Evolutionary conservation across 1,139 yeast species (phyloP), one percentile per base, ranked within the genome.

Genomic region (Casaregolazyma lundiana): DNA sequence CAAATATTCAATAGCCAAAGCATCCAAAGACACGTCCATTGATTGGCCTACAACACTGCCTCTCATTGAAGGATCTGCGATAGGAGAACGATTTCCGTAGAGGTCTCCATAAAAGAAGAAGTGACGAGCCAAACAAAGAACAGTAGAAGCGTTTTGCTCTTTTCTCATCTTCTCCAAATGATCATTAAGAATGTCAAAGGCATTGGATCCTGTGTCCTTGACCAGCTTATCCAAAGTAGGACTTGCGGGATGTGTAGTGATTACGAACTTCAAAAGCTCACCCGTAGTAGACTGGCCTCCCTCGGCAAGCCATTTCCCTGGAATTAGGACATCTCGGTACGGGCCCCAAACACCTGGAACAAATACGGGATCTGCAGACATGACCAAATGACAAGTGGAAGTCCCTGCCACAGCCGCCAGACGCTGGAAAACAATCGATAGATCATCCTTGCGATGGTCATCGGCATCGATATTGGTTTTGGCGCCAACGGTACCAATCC

Each of bases 261-360:
- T 69, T n/a, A 90, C 94, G 66, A 88, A 96, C 2, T 92, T 94
- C 57, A 92, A 75, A 44, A 92, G 75, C 32, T 95, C 96, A 55
- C 98, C 98, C 2, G 98, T 92, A 62, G 96, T 85, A 17, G 95
- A 84, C 67, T 92, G 98, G 16, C 98, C 98, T 61, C 98, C 98
- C 69, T 92, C 98, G n/a, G 97, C 96, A 58, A 89, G 75, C 97
- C 97, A 92, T 60, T 76, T 83, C 9, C 82, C 89, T 32, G 87
- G 85, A 16, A 94, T 86, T 72, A 92, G 75, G 8, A 87, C 96
- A 64, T 90, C 96, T 59, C 89, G 77, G 68, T 92, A 92, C 2
- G 98, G 98, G 17, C 98, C 98, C 98, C 98, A 92, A 29, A 92
- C 97, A 49, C 98, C 98, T 43, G 88, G 80, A 11, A 92, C 97